Percentiles rank a stretch among this genome's conserved stretches.
Conservation (phyloP, 495 filamentous ascomycete genomes). For the Aeminium ludgeri region DNA sequence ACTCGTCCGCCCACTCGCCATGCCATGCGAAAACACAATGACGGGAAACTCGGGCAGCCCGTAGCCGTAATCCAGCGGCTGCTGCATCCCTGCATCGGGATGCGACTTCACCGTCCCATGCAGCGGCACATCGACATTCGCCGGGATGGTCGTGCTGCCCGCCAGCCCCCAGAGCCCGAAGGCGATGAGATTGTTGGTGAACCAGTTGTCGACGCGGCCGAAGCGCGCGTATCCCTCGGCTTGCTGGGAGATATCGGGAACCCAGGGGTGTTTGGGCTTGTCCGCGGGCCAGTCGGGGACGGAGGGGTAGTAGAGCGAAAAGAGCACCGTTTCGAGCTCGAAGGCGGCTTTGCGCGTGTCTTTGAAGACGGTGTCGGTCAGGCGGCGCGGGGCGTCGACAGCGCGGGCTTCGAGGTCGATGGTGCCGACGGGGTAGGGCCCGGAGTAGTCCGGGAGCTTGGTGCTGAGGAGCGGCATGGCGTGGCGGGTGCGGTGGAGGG, state of each 20-base stretch:
- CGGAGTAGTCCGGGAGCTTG: slow-evolving; percentile 31
- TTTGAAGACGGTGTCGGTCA: slow-evolving; percentile 27
- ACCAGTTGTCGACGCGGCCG: slow-evolving; percentile 27
- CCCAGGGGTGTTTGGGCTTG: slow-evolving; percentile 29
- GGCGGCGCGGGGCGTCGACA: slow-evolving; percentile 21
- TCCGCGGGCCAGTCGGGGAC: slow-evolving; percentile 6
- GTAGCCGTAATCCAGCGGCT: slow-evolving; percentile 9
- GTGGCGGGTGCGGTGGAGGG: not conserved
- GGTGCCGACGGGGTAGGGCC: slow-evolving; percentile 30
- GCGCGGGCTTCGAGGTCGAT: slow-evolving; percentile 29
- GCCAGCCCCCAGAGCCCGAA: slow-evolving; percentile 23
- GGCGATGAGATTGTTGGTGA: slow-evolving; percentile 26
- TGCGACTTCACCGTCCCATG: slow-evolving; percentile 16
- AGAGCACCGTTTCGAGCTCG: slow-evolving; percentile 31
- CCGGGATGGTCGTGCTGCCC: slow-evolving; percentile 29
- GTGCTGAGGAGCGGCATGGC: slow-evolving; percentile 27
- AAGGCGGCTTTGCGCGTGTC: slow-evolving; percentile 25
- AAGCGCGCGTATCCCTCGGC: slow-evolving; percentile 34
- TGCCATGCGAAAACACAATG: slow-evolving; percentile 38
- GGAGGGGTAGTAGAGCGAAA: slow-evolving; percentile 34
- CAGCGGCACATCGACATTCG: slow-evolving; percentile 28
- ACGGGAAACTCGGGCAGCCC: slow-evolving; percentile 23
- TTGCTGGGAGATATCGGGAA: slow-evolving; percentile 30
- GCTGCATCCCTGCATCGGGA: slow-evolving; percentile 4
- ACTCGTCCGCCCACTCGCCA: slow-evolving; percentile 32